A percentile compares a stretch with the other conserved stretches of the same genome.
Evolutionary conservation across 257 asterid species (phyloP).

Genomic region (Solanum arcanum): DNA sequence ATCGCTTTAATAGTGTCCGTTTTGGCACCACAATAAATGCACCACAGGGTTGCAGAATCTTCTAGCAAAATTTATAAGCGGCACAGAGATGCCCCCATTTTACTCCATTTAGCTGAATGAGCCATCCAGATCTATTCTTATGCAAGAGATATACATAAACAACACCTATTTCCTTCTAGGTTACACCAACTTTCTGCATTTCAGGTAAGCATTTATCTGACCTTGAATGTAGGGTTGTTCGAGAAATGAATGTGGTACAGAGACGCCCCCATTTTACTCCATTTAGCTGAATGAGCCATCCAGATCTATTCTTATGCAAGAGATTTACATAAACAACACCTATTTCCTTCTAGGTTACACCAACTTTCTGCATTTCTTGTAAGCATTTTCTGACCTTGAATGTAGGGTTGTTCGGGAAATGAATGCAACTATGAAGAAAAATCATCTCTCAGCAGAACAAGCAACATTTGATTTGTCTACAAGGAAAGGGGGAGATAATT

Average conservation of each 20-base stretch:
- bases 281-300: not conserved
- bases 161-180: constrained; percentile 1
- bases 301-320: not conserved
- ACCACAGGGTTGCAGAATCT: not conserved
- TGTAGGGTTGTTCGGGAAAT: constrained; percentile 80
- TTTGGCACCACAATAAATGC: not conserved
- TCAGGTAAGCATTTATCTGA: constrained; percentile 6
- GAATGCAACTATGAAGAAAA: constrained; percentile 55
- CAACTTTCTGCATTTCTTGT: not conserved
- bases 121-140: not conserved
- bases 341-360: constrained; percentile 2
- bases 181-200: not conserved
- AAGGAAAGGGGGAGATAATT: constrained; percentile 42
- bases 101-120: not conserved
- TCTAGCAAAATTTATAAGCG: not conserved
- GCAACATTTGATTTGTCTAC: constrained; percentile 40
- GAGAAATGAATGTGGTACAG: constrained; percentile 47
- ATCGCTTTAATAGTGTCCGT: not conserved
- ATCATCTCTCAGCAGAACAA: constrained; percentile 43
- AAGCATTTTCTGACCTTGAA: constrained; percentile 15
- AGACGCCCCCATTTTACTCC: not conserved
- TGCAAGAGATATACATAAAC: not conserved
- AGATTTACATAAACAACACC: not conserved
- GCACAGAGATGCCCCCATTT: not conserved
- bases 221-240: constrained; percentile 61